Percentiles rank a stretch among this genome's conserved stretches.
Conservation (phyloP, 305 asterid species). For the Solanum aculeatissimum region DNA sequence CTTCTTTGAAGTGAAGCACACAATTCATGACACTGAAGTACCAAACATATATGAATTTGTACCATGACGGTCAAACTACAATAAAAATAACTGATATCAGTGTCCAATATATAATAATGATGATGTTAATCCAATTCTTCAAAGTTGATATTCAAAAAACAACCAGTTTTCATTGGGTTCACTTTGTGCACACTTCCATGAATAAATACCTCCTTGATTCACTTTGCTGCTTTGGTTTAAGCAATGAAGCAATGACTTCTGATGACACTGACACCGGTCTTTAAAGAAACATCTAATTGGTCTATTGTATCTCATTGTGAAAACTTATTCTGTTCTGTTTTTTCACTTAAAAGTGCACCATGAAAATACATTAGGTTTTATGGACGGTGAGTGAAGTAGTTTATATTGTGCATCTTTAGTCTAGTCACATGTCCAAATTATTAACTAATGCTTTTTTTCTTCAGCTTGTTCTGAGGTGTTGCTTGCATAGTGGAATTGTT, state of each 20-base stretch:
- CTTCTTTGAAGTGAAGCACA: not conserved
- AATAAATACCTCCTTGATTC: not conserved
- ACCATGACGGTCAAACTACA: not conserved
- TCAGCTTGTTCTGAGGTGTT: slow-evolving; percentile 79
- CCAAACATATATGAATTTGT: not conserved
- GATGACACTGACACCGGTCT: not conserved
- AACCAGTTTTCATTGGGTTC: not conserved
- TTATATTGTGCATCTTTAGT: not conserved
- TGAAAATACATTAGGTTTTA: not conserved
- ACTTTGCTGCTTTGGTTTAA: not conserved
- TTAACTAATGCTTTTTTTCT: slow-evolving; percentile 10
- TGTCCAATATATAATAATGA: not conserved
- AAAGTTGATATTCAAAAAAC: not conserved
- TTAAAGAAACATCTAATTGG: not conserved
- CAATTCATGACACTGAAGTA: not conserved
- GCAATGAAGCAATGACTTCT: not conserved
- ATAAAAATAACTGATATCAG: not conserved
- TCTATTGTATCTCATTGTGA: not conserved
- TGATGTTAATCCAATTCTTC: not conserved
- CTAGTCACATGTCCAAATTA: not conserved
- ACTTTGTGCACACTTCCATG: not conserved
- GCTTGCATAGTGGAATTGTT: slow-evolving; percentile 55
- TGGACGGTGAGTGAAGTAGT: not conserved
- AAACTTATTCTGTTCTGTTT: not conserved
- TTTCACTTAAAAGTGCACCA: not conserved